A percentile compares a stretch with the other conserved stretches of the same genome.
These are phyloP conservation scores for Kwoniella botswanensis DNA, from an alignment of 768 basidiomycete species.

Conservation along the genomic window DNA sequence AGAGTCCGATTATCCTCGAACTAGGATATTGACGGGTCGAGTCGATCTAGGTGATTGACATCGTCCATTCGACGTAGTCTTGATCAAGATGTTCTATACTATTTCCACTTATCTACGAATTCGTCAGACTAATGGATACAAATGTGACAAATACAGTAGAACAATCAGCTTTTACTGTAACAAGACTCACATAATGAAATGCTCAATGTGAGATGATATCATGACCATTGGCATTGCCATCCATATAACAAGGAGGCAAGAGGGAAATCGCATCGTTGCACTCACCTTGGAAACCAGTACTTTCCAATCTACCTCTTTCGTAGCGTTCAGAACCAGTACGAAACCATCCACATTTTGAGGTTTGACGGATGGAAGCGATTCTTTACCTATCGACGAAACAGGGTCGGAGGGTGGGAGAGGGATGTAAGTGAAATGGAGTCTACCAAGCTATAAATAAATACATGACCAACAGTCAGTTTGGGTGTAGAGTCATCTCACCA, in stretches of 20 bases:
- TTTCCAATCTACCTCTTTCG: slow-evolving; percentile 32
- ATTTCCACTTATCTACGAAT: background rate
- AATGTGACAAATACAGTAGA: too few species aligned
- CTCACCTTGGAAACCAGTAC: slow-evolving; percentile 35
- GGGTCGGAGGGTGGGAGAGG: slow-evolving; percentile 25
- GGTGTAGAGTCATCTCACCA: background rate
- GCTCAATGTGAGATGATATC: too few species aligned
- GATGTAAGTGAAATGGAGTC: slow-evolving; percentile 33
- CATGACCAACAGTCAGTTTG: background rate
- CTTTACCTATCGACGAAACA: slow-evolving; percentile 9
- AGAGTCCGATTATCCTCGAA: too few species aligned
- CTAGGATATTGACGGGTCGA: too few species aligned
- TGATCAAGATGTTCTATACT: too few species aligned
- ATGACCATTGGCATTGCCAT: too few species aligned
- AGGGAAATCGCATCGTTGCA: background rate
- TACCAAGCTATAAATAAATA: slow-evolving; percentile 36
- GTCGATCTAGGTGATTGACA: too few species aligned
- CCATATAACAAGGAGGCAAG: too few species aligned
- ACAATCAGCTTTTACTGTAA: too few species aligned
- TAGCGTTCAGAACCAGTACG: slow-evolving; percentile 43
- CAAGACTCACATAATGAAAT: too few species aligned
- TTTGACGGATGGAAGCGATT: slow-evolving; percentile 29
- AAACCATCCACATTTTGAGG: slow-evolving; percentile 22
- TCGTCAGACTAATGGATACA: background rate
- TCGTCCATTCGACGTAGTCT: too few species aligned